Conservation (phyloP, 768 basidiomycete genomes). For the Pleurotus sapidus region DNA sequence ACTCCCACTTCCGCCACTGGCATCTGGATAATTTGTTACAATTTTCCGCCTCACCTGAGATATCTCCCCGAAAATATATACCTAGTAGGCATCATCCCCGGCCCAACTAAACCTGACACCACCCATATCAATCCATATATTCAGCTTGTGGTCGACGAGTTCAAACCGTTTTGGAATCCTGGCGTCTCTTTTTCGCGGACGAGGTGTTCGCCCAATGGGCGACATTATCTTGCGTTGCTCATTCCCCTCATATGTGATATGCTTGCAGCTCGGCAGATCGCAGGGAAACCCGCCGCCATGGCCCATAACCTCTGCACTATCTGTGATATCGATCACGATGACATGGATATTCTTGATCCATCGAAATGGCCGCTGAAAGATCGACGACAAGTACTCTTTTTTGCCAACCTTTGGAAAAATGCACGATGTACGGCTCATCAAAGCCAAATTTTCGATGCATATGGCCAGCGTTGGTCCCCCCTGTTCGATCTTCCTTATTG, state of each 20-base stretch:
- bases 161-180: not conserved
- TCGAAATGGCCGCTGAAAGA: conserved; percentile 18
- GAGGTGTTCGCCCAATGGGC: not conserved
- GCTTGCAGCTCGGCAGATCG: conserved; percentile 22
- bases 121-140: not conserved
- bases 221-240: not conserved
- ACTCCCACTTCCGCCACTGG: not conserved
- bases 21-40: conserved; percentile 1
- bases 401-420: conserved; percentile 18
- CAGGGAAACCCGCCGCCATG: conserved; percentile 15
- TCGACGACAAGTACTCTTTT: conserved; percentile 12
- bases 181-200: not conserved
- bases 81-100: conserved; percentile 4
- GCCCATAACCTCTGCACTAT: conserved; percentile 19
- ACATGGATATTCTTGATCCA: conserved; percentile 16
- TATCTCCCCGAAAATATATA: conserved; percentile 4
- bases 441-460: conserved; percentile 13
- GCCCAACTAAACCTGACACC: not conserved
- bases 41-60: not conserved
- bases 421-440: conserved; percentile 13
- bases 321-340: conserved; percentile 15
- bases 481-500: conserved; percentile 36
- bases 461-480: conserved; percentile 25
- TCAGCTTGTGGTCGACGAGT: not conserved
- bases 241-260: conserved; percentile 20